Base-by-base conservation (phyloP, 2,329 filamentous ascomycete genomes). In the Hortaea werneckii region DNA sequence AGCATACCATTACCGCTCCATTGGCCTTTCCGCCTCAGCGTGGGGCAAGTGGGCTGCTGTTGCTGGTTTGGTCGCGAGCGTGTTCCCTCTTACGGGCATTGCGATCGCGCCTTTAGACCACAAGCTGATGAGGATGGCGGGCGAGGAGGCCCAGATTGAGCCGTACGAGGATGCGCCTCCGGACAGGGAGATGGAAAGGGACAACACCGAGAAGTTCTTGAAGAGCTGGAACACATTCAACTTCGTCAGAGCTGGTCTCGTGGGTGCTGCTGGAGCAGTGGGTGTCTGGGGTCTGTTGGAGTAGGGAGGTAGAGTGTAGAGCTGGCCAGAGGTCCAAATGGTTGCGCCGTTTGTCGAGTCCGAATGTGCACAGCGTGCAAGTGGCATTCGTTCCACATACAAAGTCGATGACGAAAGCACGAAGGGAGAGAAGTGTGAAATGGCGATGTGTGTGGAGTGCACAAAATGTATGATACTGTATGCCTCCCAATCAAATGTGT, bases 151-250 rank as follows among this genome's bases (percentile, higher is more conserved):
- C 48, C 50, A 51, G 40, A 44, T 59, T 26, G 58, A 60, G 54
- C 54, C 56, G 5, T 60, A 57, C 49, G 58, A 60, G 39, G 58
- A 60, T 54, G 54, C 55, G 38, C 56, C 55, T 28, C 47, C 50
- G 40, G 58, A 60, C 51, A 41, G 54, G 29, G 56, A 59, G 41
- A 46, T 47, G 45, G 58, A 60, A 50, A 56, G 53, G 44, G 50
- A 46, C 9, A 60, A 60, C 42, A 54, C 57, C n/a, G 54, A 58
- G 29, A 42, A 50, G 35, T 59, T 59, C 40, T 42, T 60, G 42
- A 49, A 29, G 39, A 50, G 50, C 41, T 60, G 57, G 54, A 51
- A 48, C 12, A 39, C 29, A 12, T 43, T 52, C 27, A 58, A 57
- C 45, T 37, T 37, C 11, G 46, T 50, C 9, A 49, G 57, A 35